These are phyloP conservation scores for Cryptosporidium meleagridis DNA, from an alignment of 169 alveolate genomes.

Conservation along the genomic window DNA sequence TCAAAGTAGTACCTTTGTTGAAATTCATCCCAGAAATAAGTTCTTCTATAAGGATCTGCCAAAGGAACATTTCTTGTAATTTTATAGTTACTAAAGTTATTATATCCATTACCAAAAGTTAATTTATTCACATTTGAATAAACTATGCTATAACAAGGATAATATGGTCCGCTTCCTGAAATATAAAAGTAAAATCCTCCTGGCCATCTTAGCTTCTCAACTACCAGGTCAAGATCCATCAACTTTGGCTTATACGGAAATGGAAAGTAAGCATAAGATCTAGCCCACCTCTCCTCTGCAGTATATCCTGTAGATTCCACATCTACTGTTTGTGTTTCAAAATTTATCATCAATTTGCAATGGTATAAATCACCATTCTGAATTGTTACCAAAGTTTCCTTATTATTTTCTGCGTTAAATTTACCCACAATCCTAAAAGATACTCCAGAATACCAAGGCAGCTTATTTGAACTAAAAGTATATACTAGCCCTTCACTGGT, in stretches of 20 bases:
- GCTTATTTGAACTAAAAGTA: constrained; percentile 5
- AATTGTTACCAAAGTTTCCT: constrained; percentile 62
- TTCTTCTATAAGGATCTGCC: constrained; percentile 59
- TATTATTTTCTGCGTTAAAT: constrained; percentile 6
- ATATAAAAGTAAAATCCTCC: constrained; percentile 71
- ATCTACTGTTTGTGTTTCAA: constrained; percentile 27
- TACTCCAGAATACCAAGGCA: constrained; percentile 67
- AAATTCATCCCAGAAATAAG: constrained; percentile 40
- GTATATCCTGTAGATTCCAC: constrained; percentile 33
- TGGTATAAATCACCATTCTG: constrained; percentile 47
- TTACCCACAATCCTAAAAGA: constrained; percentile 65
- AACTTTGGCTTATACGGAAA: constrained; percentile 30
- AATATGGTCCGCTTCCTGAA: constrained; percentile 64
- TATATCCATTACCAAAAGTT: constrained; percentile 17
- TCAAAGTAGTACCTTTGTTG: constrained; percentile 17
- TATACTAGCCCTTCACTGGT: constrained; percentile 28
- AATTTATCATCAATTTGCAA: constrained; percentile 30
- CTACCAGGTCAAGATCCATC: constrained; percentile 41
- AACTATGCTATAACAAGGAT: constrained; percentile 23
- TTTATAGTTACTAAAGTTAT: constrained; percentile 1
- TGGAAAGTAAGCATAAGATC: constrained; percentile 47
- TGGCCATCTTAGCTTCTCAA: constrained; percentile 69
- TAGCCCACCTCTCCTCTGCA: constrained; percentile 10
- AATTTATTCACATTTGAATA: constrained; percentile 16
- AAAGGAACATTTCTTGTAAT: constrained; percentile 69